phyloP scores from a whole-genome alignment of 768 basidiomycete species.

The Pleurotus citrinopileatus region DNA sequence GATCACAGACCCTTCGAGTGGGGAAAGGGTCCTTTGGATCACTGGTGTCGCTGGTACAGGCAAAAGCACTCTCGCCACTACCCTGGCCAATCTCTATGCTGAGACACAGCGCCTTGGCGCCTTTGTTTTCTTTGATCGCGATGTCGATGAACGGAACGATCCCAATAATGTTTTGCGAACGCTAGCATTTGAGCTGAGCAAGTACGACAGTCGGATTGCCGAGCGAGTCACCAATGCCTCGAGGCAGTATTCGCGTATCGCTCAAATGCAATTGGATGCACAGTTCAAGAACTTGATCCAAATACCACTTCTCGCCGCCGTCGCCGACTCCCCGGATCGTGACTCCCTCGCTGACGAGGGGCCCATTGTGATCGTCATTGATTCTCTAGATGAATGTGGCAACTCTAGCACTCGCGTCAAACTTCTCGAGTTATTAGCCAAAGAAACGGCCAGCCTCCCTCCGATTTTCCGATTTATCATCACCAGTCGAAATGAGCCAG shows the following conservation, averaged over 20 bases:
- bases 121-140: conserved; percentile 31
- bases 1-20: neutral
- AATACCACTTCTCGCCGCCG: conserved; percentile 21
- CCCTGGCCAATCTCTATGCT: conserved; percentile 29
- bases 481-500: conserved; percentile 23
- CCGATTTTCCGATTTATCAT: conserved; percentile 25
- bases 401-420: conserved; percentile 10
- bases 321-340: neutral
- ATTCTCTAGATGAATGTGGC: conserved; percentile 25
- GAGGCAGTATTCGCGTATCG: conserved; percentile 24
- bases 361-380: conserved; percentile 18
- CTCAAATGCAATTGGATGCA: conserved; percentile 21
- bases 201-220: conserved; percentile 27
- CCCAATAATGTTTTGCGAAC: conserved; percentile 28
- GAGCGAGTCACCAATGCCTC: conserved; percentile 22
- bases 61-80: conserved; percentile 33
- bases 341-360: conserved; percentile 1
- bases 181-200: conserved; percentile 29
- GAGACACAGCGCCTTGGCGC: conserved; percentile 31
- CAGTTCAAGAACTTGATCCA: conserved; percentile 32
- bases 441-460: conserved; percentile 17
- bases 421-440: conserved; percentile 20
- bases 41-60: conserved; percentile 16
- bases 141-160: conserved; percentile 24
- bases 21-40: conserved; percentile 16